Evolutionary conservation across 257 asterid genomes (phyloP).

Genomic region (Solanum clarkiae): DNA sequence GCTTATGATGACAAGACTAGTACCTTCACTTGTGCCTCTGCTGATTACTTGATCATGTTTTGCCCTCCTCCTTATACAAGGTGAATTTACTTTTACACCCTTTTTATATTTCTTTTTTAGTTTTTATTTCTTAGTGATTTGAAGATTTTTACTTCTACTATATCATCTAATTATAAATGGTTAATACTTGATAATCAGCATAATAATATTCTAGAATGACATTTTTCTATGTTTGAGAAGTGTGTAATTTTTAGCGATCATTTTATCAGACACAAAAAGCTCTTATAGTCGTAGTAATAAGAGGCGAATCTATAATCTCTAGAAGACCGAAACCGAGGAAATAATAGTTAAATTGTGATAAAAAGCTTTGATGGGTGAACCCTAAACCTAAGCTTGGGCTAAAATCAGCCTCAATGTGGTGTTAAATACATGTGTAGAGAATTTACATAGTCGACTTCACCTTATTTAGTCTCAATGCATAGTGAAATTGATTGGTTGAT

Average conservation of each 20-base stretch:
- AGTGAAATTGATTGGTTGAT: neutral
- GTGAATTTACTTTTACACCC: slow-evolving; percentile 17
- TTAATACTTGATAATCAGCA: neutral
- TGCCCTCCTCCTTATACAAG: slow-evolving; percentile 93
- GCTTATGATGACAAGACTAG: slow-evolving; percentile 93
- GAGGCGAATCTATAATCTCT: too few relatives aligned
- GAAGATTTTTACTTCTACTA: neutral
- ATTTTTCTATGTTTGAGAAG: too few relatives aligned
- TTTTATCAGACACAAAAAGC: too few relatives aligned
- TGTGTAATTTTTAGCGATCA: too few relatives aligned
- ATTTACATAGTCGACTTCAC: neutral
- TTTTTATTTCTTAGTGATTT: neutral
- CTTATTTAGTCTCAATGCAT: neutral
- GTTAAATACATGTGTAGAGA: neutral
- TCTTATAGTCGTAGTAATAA: too few relatives aligned
- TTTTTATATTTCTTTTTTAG: neutral
- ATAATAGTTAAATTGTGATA: neutral
- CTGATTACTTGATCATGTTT: slow-evolving; percentile 80
- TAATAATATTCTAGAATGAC: too few relatives aligned
- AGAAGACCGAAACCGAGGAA: neutral
- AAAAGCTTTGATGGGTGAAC: neutral
- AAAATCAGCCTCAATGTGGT: neutral
- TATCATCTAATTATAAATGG: neutral
- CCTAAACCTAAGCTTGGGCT: neutral
- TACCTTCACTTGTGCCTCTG: slow-evolving; percentile 82